Conservation (phyloP, 148 eudicot species). For the Fagopyrum tataricum region DNA sequence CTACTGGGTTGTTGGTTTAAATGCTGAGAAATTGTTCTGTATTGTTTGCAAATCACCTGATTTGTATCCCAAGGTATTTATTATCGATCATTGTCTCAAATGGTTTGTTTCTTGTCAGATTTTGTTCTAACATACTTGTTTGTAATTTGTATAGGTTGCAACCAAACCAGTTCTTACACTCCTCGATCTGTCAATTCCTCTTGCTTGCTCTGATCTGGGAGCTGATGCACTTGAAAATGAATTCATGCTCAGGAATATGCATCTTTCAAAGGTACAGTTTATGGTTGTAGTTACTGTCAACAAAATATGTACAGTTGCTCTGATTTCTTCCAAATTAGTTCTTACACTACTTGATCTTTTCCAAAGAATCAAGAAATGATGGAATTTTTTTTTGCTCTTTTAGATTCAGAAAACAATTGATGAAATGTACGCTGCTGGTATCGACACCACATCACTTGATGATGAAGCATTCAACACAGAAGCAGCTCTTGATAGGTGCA, state of each 20-base stretch:
- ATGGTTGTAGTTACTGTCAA: not conserved
- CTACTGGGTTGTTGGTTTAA: slow-evolving; percentile 88
- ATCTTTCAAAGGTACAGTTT: slow-evolving; percentile 49
- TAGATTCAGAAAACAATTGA: slow-evolving; percentile 80
- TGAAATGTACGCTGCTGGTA: slow-evolving; percentile 47
- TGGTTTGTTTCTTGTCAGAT: not conserved
- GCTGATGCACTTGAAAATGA: slow-evolving; percentile 88
- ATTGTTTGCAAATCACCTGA: slow-evolving; percentile 92
- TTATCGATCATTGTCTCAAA: not conserved
- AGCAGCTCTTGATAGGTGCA: slow-evolving; percentile 83
- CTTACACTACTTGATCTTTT: not conserved
- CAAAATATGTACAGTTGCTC: not conserved
- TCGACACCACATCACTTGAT: slow-evolving; percentile 59
- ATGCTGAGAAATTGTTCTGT: slow-evolving; percentile 64
- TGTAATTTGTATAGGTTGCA: slow-evolving; percentile 49
- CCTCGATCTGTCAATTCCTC: slow-evolving; percentile 79
- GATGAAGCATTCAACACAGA: slow-evolving; percentile 76
- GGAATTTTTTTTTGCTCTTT: slow-evolving; percentile 13
- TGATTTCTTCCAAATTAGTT: not conserved
- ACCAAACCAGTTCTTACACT: slow-evolving; percentile 85
- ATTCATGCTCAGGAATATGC: slow-evolving; percentile 68
- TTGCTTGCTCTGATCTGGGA: slow-evolving; percentile 91
- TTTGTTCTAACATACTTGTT: slow-evolving; percentile 3
- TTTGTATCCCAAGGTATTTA: slow-evolving; percentile 67
- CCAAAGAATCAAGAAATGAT: not conserved